phyloP scores from a whole-genome alignment of 257 asterid genomes.

The Pogostemon cablin region DNA sequence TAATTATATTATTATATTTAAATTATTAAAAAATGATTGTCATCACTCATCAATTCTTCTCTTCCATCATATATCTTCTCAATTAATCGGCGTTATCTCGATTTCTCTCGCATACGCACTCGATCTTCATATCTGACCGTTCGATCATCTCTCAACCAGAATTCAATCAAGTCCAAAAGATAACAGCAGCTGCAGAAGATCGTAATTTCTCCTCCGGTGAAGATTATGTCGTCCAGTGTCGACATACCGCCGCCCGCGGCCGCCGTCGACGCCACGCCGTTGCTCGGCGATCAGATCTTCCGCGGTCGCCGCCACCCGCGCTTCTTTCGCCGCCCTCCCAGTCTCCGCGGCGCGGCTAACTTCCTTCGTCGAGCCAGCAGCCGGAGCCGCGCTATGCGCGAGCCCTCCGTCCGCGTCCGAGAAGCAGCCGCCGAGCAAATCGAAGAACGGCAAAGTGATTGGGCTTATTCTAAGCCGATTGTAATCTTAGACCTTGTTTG shows the following conservation, averaged over 20 bases:
- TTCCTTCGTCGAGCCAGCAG: slow-evolving; percentile 56
- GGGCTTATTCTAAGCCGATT: slow-evolving; percentile 92
- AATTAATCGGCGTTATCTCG: not conserved
- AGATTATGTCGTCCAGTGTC: slow-evolving; percentile 40
- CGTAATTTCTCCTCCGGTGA: slow-evolving; percentile 30
- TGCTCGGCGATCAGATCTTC: slow-evolving; percentile 57
- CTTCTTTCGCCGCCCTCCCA: slow-evolving; percentile 59
- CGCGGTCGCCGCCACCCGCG: slow-evolving; percentile 52
- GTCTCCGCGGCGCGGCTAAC: slow-evolving; percentile 57
- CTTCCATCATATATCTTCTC: not conserved
- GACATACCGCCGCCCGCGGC: slow-evolving; percentile 27
- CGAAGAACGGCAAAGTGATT: slow-evolving; percentile 86
- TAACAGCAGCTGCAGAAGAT: slow-evolving; percentile 1
- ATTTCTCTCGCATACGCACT: slow-evolving; percentile 21
- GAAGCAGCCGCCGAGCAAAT: slow-evolving; percentile 63
- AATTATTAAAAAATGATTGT: not conserved
- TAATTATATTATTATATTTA: not conserved
- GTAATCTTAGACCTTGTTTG: slow-evolving; percentile 77
- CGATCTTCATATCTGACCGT: slow-evolving; percentile 37
- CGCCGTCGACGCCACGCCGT: slow-evolving; percentile 58
- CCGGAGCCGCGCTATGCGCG: slow-evolving; percentile 58
- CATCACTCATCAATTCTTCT: not conserved
- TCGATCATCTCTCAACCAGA: slow-evolving; percentile 20
- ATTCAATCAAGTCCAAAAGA: slow-evolving; percentile 28
- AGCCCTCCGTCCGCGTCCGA: slow-evolving; percentile 58